Evolutionary conservation across 352 stramenopile species (phyloP).

Genomic region (Elongisporangium prolatum): DNA sequence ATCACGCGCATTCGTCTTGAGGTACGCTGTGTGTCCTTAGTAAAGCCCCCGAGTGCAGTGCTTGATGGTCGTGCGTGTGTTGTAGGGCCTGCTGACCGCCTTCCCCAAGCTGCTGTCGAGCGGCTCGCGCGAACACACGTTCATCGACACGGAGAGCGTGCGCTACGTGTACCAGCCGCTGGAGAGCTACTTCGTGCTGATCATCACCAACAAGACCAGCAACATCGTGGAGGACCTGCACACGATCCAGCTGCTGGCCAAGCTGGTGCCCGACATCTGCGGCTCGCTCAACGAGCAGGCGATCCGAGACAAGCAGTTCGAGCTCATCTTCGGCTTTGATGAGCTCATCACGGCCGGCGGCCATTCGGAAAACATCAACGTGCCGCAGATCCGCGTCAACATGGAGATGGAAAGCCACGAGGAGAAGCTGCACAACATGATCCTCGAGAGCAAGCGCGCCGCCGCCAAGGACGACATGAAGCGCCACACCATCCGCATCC

Average conservation of each 20-base stretch:
- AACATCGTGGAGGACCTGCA: slow-evolving; percentile 99
- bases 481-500: slow-evolving; percentile 83
- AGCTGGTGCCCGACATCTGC: slow-evolving; percentile 96
- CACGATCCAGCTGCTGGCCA: slow-evolving; percentile 96
- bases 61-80: background rate
- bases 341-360: slow-evolving; percentile 97
- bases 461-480: slow-evolving; percentile 89
- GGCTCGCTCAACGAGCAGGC: slow-evolving; percentile 91
- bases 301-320: slow-evolving; percentile 97
- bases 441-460: slow-evolving; percentile 94
- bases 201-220: slow-evolving; percentile 99
- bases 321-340: slow-evolving; percentile 99
- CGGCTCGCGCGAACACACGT: slow-evolving; percentile 95
- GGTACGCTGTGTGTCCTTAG: slow-evolving; percentile 22
- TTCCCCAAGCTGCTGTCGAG: slow-evolving; percentile 98
- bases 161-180: slow-evolving; percentile 99
- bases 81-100: slow-evolving; percentile 93
- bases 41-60: background rate
- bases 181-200: slow-evolving; percentile 97
- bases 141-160: slow-evolving; percentile 98
- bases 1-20: slow-evolving; percentile 98
- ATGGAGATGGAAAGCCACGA: slow-evolving; percentile 99
- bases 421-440: slow-evolving; percentile 98
- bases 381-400: slow-evolving; percentile 94
- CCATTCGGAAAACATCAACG: slow-evolving; percentile 95